Percentiles rank a stretch among this genome's conserved stretches.
Conservation (phyloP, 1,284 basidiomycete genomes). For the Marasmius tenuissimus region DNA sequence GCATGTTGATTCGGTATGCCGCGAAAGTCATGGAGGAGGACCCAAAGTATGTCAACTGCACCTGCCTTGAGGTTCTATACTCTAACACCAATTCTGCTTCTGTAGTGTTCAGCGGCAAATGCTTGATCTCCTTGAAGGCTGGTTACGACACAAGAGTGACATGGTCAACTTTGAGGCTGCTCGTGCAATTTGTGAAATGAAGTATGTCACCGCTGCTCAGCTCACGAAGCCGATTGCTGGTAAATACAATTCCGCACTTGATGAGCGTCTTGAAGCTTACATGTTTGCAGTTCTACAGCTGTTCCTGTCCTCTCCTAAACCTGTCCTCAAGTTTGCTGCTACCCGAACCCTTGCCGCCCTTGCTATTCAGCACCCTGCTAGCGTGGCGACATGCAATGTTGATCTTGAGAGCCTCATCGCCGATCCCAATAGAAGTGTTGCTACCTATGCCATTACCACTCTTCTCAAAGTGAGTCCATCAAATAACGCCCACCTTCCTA, state of each 20-base stretch:
- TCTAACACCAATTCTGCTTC: background rate
- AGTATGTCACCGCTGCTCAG: conserved; percentile 75
- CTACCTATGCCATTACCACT: conserved; percentile 98
- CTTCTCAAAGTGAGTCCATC: conserved; percentile 76
- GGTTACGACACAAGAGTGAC: conserved; percentile 98
- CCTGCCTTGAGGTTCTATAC: conserved; percentile 7
- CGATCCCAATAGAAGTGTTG: conserved; percentile 94
- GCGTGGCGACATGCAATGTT: conserved; percentile 93
- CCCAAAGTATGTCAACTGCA: conserved; percentile 71
- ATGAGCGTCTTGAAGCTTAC: background rate
- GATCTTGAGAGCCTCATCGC: conserved; percentile 98
- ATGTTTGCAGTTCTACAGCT: conserved; percentile 75
- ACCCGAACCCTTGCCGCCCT: conserved; percentile 93
- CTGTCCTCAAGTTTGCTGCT: conserved; percentile 95
- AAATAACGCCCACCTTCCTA: background rate
- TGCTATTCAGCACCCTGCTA: conserved; percentile 80
- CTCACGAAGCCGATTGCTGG: conserved; percentile 87
- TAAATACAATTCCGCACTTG: conserved; percentile 35
- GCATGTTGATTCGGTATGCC: conserved; percentile 98
- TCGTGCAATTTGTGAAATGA: conserved; percentile 96
- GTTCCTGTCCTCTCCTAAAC: conserved; percentile 91
- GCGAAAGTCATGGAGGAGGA: conserved; percentile 99
- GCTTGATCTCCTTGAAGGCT: conserved; percentile 92
- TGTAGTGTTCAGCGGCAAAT: conserved; percentile 87
- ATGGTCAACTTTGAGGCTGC: conserved; percentile 99